Conservation (phyloP, 495 filamentous ascomycete genomes). For the Hyaloscypha finlandica region DNA sequence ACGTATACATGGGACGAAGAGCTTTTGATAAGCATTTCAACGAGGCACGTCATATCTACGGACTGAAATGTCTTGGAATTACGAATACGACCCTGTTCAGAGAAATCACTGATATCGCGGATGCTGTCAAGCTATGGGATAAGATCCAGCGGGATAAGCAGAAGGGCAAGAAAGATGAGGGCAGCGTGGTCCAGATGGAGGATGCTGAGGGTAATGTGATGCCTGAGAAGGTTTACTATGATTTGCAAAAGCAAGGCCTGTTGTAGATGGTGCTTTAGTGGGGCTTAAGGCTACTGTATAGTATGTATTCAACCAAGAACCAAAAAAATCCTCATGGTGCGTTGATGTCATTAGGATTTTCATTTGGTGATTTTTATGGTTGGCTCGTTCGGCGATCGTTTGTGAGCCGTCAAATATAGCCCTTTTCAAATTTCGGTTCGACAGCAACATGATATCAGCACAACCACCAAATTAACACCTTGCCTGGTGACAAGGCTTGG, state of each 20-base stretch:
- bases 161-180: conserved; percentile 69
- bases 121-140: conserved; percentile 86
- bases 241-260: conserved; percentile 73
- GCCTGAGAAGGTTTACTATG: conserved; percentile 95
- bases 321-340: not conserved
- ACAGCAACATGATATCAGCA: not conserved
- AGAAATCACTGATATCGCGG: conserved; percentile 89
- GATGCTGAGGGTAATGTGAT: conserved; percentile 97
- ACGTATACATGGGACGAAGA: conserved; percentile 92
- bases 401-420: not conserved
- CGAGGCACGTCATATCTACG: conserved; percentile 88
- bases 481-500: not conserved
- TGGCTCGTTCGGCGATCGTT: not conserved
- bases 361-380: not conserved
- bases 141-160: conserved; percentile 88
- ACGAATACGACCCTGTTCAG: conserved; percentile 90
- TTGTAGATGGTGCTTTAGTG: conserved; percentile 40
- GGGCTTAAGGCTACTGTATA: not conserved
- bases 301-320: conserved; percentile 21
- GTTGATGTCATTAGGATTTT: not conserved
- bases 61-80: conserved; percentile 89
- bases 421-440: not conserved
- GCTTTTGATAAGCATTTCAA: conserved; percentile 99
- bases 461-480: not conserved
- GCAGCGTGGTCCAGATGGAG: conserved; percentile 96